Evolutionary conservation across 192 early-diverging fungal species (phyloP), one percentile per base, ranked within the genome.

Genomic region (Hyaloraphidium curvatum): DNA sequence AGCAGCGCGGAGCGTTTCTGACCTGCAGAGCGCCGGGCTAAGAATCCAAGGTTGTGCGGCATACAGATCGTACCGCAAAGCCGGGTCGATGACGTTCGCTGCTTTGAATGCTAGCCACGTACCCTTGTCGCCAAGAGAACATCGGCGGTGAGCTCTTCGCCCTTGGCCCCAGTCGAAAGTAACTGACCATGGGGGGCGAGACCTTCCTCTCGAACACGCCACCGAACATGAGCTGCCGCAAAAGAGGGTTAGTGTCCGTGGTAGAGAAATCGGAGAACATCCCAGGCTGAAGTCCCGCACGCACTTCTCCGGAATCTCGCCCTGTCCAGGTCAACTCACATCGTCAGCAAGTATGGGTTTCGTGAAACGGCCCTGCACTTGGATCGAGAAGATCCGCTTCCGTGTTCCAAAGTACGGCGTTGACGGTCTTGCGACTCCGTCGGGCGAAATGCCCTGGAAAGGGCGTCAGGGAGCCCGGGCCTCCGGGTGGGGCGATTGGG

Each of bases 31-130:
- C 19, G 80, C 62, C 17, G 86, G 82, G 29, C 64, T 68, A 58
- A 71, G 82, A 0, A 83, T 75, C 77, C 75, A 83, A 11, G 86
- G 86, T 39, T 69, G 67, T 3, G 83, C 81, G 39, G 62, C 52
- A 65, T 78, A 77, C 16, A 89, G 58, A 55, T 89, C 81, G 3
- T 69, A 63, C 55, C 81, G 59, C 23, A 89, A 62, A 19, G 78
- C 81, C 5, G 83, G 81, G 62, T 89, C 86, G 56, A 86, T 82
- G 53, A 73, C 70, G 50, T 75, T 74, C 19, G 82, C 74, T 41
- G 86, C 78, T 55, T 78, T 83, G 30, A 85, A 56, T 1, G 81
- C 82, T 35, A 88, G 59, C 50, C 76, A 82, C 7, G 74, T 65
- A 22, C 81, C 76, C n/a, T n/a, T n/a, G n/a, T n/a, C n/a, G n/a